Base-by-base conservation (phyloP, 106 monocot genomes). In the Chionographis japonica region DNA sequence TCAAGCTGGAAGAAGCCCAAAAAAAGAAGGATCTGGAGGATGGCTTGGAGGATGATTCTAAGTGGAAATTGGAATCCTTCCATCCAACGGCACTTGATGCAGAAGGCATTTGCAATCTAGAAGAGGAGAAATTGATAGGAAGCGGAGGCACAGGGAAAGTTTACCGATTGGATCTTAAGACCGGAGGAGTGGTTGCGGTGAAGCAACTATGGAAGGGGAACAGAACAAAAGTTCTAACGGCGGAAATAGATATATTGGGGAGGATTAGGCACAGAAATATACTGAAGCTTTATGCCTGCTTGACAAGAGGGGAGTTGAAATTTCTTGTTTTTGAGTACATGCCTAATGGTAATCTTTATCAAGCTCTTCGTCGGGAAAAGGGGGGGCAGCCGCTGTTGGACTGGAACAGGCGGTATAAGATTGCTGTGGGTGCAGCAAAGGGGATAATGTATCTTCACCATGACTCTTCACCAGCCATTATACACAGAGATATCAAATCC, bases 381-480 rank as follows among this genome's bases (percentile, higher is more conserved):
- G 80, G 64, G 3, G 74, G 72, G 8, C 37, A 35, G 57, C 52
- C 68, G 4, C 78, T 76, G 60, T 57, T 94, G 79, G 81, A 83
- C 39, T 94, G 94, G 94, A 59, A 74, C 8, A 71, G 37, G 58
- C 39, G 94, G 77, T 71, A 88, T 39, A 85, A 85, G 37, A 86
- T 94, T 63, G 94, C 94, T 1, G 9, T 94, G 9, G 88, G 94
- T 19, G 87, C 77, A 0, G 94, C 85, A 6, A 85, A 88, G 66
- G 94, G 94, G 18, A 69, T 94, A 37, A 85, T 83, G 90, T 91
- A 94, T 67, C 85, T 94, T 17, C 94, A 94, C 57, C 94, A 94
- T 66, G 88, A 90, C 50, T 91, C 83, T 58, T 76, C 83, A 27
- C 90, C 87, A 4, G 68, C 88, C 15, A 81, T 94, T 60, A 66